Evolutionary conservation across 331 rosid species (phyloP).

Genomic region (Rhamnella rubrinervis): DNA sequence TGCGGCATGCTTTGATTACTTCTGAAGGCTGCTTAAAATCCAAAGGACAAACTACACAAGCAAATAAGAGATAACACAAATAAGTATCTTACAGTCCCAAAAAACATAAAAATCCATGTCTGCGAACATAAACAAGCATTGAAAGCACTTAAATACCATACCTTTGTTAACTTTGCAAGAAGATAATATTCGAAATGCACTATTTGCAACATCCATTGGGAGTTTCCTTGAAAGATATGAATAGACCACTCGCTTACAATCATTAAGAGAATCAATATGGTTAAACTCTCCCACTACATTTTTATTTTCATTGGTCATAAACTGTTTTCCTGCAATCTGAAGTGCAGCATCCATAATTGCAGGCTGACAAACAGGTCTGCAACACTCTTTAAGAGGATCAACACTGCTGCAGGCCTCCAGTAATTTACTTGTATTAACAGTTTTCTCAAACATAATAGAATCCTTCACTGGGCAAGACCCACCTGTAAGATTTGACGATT

Average conservation of each 20-base stretch:
- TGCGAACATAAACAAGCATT: background rate
- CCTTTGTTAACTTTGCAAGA: constrained; percentile 99
- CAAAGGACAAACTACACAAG: constrained; percentile 88
- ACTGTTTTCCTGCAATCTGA: constrained; percentile 69
- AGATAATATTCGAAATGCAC: constrained; percentile 79
- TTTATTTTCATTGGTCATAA: constrained; percentile 47
- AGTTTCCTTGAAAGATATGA: constrained; percentile 79
- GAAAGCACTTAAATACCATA: constrained; percentile 20
- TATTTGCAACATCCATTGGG: constrained; percentile 57
- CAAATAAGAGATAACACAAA: constrained; percentile 18
- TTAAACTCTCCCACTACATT: constrained; percentile 49
- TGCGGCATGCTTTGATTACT: constrained; percentile 74
- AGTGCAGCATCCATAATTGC: constrained; percentile 93
- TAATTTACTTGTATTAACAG: constrained; percentile 72
- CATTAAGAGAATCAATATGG: constrained; percentile 67
- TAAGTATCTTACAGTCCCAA: background rate
- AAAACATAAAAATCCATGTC: background rate
- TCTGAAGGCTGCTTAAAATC: constrained; percentile 76
- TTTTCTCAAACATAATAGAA: constrained; percentile 65
- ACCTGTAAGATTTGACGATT: constrained; percentile 80
- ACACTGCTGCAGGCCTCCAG: constrained; percentile 81
- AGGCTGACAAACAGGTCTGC: constrained; percentile 91
- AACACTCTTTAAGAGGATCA: constrained; percentile 97
- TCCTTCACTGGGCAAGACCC: constrained; percentile 95
- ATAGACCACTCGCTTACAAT: constrained; percentile 93